Base-by-base conservation (phyloP, 1,139 yeast species). In the Meyerozyma carpophila region DNA sequence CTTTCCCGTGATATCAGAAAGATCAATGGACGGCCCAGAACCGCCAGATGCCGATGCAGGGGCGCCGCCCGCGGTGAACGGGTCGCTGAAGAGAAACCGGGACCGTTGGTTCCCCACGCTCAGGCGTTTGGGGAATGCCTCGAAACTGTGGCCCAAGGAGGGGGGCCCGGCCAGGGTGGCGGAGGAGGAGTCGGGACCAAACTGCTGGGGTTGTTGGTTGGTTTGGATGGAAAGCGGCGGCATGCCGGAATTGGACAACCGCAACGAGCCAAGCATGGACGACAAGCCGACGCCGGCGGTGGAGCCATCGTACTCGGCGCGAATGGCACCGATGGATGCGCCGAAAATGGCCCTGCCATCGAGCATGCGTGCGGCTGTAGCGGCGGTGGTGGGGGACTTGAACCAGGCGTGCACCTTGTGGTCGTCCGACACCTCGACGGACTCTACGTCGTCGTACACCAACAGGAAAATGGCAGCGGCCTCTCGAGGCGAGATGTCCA, bases 381-480 rank as follows among this genome's bases (percentile, higher is more conserved):
- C 69, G 41, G 94, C 93, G 36, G 88, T 74, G 48, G 77, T 75
- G 41, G 77, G 59, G 41, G 83, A 77, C 51, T 75, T 77, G 66
- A 89, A 87, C 55, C 73, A 80, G 5, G 93, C 95, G 47, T 69
- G 66, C 31, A 84, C 70, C 29, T 71, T 67, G 34, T 31, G 34
- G 46, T 63, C 70, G 47, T 72, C 73, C 38, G 67, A 66, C 42
- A 88, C 62, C 52, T 87, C 95, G 42, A 86, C 74, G 50, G 70
- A 62, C 27, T 63, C 63, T 31, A 82, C 60, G 52, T 85, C 88
- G 53, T 88, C 95, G 45, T 77, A 72, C 16, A 95, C 95, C 52
- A 91, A 73, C 7, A 96, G 78, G 59, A 91, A 91, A 28, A 91
- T 73, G 31, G 87, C 71, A 37, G 80, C 73, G 16, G 93, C 84